These are phyloP conservation scores for Fusarium scirpi DNA, from an alignment of 2,329 filamentous ascomycete species.

Conservation along the genomic window DNA sequence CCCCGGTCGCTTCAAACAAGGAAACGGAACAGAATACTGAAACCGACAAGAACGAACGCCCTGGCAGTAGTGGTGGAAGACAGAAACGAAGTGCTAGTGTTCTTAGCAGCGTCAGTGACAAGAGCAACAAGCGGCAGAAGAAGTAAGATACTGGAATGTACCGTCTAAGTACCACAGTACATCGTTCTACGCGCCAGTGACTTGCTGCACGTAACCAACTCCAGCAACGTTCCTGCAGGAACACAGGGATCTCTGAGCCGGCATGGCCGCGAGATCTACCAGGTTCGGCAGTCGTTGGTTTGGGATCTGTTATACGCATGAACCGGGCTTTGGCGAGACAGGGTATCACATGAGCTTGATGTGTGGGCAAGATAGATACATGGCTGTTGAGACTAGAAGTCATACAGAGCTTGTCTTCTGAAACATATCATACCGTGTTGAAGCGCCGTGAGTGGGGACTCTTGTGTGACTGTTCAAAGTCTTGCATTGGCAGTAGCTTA, in stretches of 20 bases:
- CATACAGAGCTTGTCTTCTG: constrained; percentile 18
- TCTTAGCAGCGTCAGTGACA: constrained; percentile 76
- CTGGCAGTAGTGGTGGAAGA: constrained; percentile 55
- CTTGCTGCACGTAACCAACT: constrained; percentile 21
- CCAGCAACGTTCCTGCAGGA: constrained; percentile 32
- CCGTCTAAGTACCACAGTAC: constrained; percentile 41
- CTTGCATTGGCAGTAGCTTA: constrained; percentile 27
- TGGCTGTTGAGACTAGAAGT: neutral
- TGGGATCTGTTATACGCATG: constrained; percentile 24
- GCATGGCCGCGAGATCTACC: constrained; percentile 22
- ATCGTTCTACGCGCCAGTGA: constrained; percentile 31
- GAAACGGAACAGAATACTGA: constrained; percentile 37
- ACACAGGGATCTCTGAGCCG: constrained; percentile 13
- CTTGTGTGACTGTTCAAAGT: constrained; percentile 27
- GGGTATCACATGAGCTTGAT: constrained; percentile 13
- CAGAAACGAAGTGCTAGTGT: constrained; percentile 89
- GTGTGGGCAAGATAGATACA: constrained; percentile 9
- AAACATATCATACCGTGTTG: constrained; percentile 9
- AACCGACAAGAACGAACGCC: constrained; percentile 50
- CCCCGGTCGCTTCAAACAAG: constrained; percentile 25
- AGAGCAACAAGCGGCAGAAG: constrained; percentile 68
- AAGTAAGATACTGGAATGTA: constrained; percentile 52
- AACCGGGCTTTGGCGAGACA: constrained; percentile 15
- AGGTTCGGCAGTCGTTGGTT: constrained; percentile 34
- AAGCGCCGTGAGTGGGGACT: constrained; percentile 31